Base-by-base conservation (phyloP, 2,329 filamentous ascomycete genomes). In the Ophiobolus disseminans region DNA sequence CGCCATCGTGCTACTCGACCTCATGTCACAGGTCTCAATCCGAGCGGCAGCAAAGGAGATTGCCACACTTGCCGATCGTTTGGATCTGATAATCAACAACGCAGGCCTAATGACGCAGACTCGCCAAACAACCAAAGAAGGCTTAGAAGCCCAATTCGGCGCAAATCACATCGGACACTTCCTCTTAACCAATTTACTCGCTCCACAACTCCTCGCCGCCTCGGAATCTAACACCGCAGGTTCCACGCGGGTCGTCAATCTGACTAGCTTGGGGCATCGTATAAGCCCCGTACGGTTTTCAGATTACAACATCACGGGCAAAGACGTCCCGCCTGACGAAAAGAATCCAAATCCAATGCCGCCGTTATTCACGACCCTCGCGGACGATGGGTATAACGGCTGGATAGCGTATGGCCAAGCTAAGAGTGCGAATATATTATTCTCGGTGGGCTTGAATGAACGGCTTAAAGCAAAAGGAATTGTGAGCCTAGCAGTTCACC, bases 151-250 rank as follows among this genome's bases (percentile, higher is more conserved):
- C 6, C 76, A 80, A 45, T 76, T 80, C 39, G 78, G 75, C 17
- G 74, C 69, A 3, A 79, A 80, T 48, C 76, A 80, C 53, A 62
- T 80, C 28, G 79, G 76, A 3, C 78, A 79, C 51, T 76, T 77
- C 6, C 65, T 80, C 0, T 57, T 81, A 7, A 78, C 73, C 6
- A 75, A 74, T 25, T 60, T 77, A 1, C 65, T 82, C 1, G 55
- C 77, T 8, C 74, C 73, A 1, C 66, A 64, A 1, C 61, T 81
- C 21, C 58, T 73, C 13, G 35, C 45, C 5, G 55, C 59, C 6
- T 58, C 65, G 2, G 58, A 68, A 17, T 74, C 76, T 2, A 75
- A 72, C 16, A 14, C 53, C 2, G 35, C 50, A 3, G 62, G 63
- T 3, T 34, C 56, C 1, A 65, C 60, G 3, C 61, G 68, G 3